Percentiles rank a stretch among this genome's conserved stretches.
These are phyloP conservation scores for Neoboletus subvelutipes DNA, from an alignment of 768 basidiomycete species.

Conservation along the genomic window DNA sequence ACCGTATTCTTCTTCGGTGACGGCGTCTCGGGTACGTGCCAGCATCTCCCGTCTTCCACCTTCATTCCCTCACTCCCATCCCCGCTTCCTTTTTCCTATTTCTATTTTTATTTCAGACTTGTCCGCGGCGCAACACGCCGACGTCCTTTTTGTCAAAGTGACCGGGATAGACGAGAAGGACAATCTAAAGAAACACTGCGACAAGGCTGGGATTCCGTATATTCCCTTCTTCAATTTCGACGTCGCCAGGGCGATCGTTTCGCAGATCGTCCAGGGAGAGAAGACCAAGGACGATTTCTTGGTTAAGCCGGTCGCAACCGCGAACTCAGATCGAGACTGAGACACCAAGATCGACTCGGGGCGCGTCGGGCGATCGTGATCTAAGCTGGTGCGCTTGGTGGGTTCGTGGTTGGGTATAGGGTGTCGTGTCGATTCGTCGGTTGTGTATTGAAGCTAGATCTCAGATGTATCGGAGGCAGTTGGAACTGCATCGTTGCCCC, in stretches of 20 bases:
- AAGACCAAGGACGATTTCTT: conserved; percentile 30
- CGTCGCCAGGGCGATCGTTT: conserved; percentile 57
- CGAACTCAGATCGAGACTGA: not conserved
- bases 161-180: conserved; percentile 71
- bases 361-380: not conserved
- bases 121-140: conserved; percentile 89
- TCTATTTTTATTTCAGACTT: conserved; percentile 56
- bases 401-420: not conserved
- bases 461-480: not conserved
- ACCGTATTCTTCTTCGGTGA: conserved; percentile 97
- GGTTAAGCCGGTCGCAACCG: conserved; percentile 1
- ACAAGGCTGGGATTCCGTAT: conserved; percentile 73
- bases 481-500: not conserved
- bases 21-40: conserved; percentile 80
- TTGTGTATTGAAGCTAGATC: not conserved
- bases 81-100: not conserved
- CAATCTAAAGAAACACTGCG: conserved; percentile 84
- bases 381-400: not conserved
- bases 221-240: conserved; percentile 74
- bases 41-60: not conserved
- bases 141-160: conserved; percentile 91
- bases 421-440: not conserved
- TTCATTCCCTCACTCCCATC: not conserved
- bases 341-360: not conserved
- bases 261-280: conserved; percentile 69